A percentile compares a stretch with the other conserved stretches of the same genome.
Evolutionary conservation across 345 rosid species (phyloP).

Genomic region (Carallia pectinifolia): DNA sequence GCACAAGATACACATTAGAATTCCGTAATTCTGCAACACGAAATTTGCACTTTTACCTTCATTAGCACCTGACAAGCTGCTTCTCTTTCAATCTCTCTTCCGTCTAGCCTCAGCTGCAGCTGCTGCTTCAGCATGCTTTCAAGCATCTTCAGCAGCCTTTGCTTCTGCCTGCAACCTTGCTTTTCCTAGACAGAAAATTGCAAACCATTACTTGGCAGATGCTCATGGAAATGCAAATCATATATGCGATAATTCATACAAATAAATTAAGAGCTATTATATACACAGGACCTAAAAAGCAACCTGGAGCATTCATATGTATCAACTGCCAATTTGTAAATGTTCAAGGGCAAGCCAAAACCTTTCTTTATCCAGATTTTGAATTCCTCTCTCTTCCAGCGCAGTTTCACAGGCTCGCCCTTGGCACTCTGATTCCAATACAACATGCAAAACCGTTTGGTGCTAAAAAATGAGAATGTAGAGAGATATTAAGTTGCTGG

Average conservation of each 20-base stretch:
- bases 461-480: not conserved
- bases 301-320: not conserved
- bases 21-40: not conserved
- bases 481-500: not conserved
- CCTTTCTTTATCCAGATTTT: conserved; percentile 27
- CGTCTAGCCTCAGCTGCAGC: conserved; percentile 69
- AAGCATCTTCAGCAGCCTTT: conserved; percentile 74
- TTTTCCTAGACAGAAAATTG: conserved; percentile 44
- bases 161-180: conserved; percentile 79
- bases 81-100: conserved; percentile 79
- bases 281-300: not conserved
- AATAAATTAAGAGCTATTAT: no score
- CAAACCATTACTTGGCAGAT: not conserved
- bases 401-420: conserved; percentile 22
- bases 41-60: conserved; percentile 40
- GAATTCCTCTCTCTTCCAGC: conserved; percentile 24
- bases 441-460: conserved; percentile 19
- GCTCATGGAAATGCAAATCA: no score
- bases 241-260: no score
- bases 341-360: not conserved
- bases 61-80: conserved; percentile 82
- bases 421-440: conserved; percentile 22
- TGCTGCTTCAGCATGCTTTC: conserved; percentile 60
- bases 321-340: not conserved
- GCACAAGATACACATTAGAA: not conserved